Evolutionary conservation across 306 rosid species (phyloP), one percentile per base, ranked within the genome.

Genomic region (Malus asiatica): DNA sequence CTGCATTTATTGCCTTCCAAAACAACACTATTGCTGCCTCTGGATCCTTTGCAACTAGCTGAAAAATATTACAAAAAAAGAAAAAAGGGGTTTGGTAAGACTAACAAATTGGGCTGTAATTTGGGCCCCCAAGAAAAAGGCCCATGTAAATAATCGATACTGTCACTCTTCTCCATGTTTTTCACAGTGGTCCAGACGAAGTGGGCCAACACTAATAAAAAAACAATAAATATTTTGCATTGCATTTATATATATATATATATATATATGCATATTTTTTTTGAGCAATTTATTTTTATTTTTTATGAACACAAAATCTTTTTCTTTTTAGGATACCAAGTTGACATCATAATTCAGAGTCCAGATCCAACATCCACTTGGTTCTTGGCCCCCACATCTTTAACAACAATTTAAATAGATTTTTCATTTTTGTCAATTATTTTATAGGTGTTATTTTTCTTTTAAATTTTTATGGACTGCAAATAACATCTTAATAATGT

Each of bases 1-100:
- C 87, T 4, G 71, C 78, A 68, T 92, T 92, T 80, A 95, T 90
- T 60, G 98, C 98, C 77, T 83, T 85, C 98, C 97, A 89, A 77
- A 92, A 95, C 68, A 86, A 79, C 32, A 67, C 78, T 61, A 95
- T 86, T 66, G 98, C 98, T 25, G 74, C 87, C 85, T 92, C 97
- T 0, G 90, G 89, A 53, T 95, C 90, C 82, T 90, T 95, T 22
- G 87, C 87, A 5, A 95, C 93, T 71, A 95, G 80, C 98, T 95
- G 83, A 44, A 45, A 58, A 58, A 12, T 61, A 25, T 60, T 44
- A 32, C 59, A 33, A 2, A 16, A 7, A 35, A 32, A 32, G 0
- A 4, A 23, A 22, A 4, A 23, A 22, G 8, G 51, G 20, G 33
- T 18, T 73, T 16, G 45, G 35, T 6, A 11, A 63, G 35, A 8